Evolutionary conservation across 75 land plant species (phyloP).

Genomic region (Isoetes taiwanensis): DNA sequence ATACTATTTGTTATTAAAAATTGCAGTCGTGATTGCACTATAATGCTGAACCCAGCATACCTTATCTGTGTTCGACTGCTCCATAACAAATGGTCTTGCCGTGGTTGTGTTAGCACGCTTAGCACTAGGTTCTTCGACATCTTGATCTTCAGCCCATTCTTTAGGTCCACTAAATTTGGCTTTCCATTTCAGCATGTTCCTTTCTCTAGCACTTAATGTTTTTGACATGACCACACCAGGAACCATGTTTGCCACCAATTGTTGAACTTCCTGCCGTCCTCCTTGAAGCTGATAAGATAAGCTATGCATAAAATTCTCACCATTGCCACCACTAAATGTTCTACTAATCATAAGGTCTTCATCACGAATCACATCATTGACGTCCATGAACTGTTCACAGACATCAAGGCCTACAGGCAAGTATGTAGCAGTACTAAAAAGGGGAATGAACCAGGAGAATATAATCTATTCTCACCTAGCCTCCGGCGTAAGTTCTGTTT

Average conservation of each 20-base stretch:
- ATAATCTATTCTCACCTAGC: slow-evolving; percentile 38
- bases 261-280: slow-evolving; percentile 42
- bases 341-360: slow-evolving; percentile 72
- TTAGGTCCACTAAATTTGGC: slow-evolving; percentile 75
- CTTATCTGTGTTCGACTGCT: slow-evolving; percentile 35
- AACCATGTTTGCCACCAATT: slow-evolving; percentile 67
- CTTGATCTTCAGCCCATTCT: slow-evolving; percentile 66
- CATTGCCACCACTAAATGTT: slow-evolving; percentile 34
- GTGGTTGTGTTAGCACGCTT: slow-evolving; percentile 22
- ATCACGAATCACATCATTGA: slow-evolving; percentile 88
- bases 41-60: no score
- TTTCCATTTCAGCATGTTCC: slow-evolving; percentile 76
- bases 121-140: slow-evolving; percentile 30
- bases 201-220: slow-evolving; percentile 79
- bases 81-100: slow-evolving; percentile 32
- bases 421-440: background rate
- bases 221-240: slow-evolving; percentile 38
- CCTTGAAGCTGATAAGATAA: background rate
- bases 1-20: no score
- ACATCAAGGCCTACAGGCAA: slow-evolving; percentile 59
- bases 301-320: slow-evolving; percentile 15
- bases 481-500: slow-evolving; percentile 83
- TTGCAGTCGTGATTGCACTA: no score
- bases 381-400: slow-evolving; percentile 95
- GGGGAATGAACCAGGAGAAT: background rate